Evolutionary conservation across 352 stramenopile species (phyloP).

Genomic region (Phytophthora chlamydospora): DNA sequence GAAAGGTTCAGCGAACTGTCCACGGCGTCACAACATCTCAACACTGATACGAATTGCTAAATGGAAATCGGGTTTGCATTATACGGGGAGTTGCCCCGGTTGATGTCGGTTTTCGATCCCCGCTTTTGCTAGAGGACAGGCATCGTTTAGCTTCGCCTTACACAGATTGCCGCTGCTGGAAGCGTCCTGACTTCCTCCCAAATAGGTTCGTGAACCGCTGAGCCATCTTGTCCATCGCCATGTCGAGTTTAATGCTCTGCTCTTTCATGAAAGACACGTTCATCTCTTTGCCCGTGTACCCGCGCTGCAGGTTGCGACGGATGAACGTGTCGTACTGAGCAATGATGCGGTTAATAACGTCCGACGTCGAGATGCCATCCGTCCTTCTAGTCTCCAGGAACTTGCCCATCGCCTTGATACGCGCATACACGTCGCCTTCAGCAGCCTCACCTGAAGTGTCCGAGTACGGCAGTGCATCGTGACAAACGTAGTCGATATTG

Average conservation of each 20-base stretch:
- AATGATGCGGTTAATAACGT: constrained; percentile 92
- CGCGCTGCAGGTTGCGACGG: constrained; percentile 86
- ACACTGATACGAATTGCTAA: constrained; percentile 1
- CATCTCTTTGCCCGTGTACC: constrained; percentile 92
- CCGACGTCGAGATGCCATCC: constrained; percentile 89
- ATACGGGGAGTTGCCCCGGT: not conserved
- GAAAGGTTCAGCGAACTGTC: constrained; percentile 39
- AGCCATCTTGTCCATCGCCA: constrained; percentile 68
- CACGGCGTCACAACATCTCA: constrained; percentile 6
- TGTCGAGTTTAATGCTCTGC: constrained; percentile 84
- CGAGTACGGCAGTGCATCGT: constrained; percentile 88
- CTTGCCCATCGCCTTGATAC: constrained; percentile 88
- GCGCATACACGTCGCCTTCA: constrained; percentile 84
- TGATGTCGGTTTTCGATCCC: no score
- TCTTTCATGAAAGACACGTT: constrained; percentile 89
- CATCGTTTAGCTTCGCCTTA: constrained; percentile 3
- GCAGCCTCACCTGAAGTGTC: constrained; percentile 75
- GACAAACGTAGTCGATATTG: constrained; percentile 90
- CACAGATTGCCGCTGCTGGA: constrained; percentile 28
- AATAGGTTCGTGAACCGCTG: constrained; percentile 32
- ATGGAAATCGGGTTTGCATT: not conserved
- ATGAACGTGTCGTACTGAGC: constrained; percentile 94
- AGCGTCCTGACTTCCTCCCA: constrained; percentile 14
- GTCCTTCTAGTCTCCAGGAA: constrained; percentile 87
- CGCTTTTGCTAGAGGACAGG: no score